Evolutionary conservation across 805 yeast genomes (phyloP).

Genomic region (Lipomyces sp.): DNA sequence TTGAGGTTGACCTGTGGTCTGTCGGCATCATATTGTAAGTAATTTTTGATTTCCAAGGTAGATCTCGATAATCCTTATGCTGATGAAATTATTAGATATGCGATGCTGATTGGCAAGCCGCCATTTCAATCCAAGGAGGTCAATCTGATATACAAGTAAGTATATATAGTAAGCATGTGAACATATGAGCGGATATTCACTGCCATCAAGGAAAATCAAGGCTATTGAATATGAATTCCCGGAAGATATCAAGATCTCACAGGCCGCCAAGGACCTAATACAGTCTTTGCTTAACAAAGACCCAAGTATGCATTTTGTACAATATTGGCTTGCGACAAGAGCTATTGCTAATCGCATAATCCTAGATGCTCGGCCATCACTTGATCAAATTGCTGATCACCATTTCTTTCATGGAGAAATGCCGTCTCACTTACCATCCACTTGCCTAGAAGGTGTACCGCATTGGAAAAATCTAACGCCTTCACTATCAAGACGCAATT

Average conservation of each 20-base stretch:
- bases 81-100: conserved; percentile 48
- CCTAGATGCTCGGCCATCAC: conserved; percentile 64
- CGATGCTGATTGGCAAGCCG: conserved; percentile 90
- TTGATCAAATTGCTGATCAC: conserved; percentile 77
- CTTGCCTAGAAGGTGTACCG: conserved; percentile 68
- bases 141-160: conserved; percentile 74
- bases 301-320: conserved; percentile 53
- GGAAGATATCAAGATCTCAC: conserved; percentile 61
- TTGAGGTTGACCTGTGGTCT: conserved; percentile 97
- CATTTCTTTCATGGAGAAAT: conserved; percentile 88
- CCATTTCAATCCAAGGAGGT: conserved; percentile 98
- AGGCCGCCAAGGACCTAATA: conserved; percentile 75
- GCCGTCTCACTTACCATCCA: conserved; percentile 70
- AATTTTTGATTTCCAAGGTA: no score
- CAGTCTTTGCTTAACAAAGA: conserved; percentile 72
- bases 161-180: neutral
- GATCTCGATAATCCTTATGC: neutral
- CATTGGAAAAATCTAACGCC: conserved; percentile 49
- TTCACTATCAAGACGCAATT: conserved; percentile 30
- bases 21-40: conserved; percentile 86
- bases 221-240: conserved; percentile 82
- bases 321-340: neutral
- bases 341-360: neutral
- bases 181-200: neutral
- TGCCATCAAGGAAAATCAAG: conserved; percentile 56